Base-by-base conservation (phyloP, 805 yeast genomes). In the Candida morakotiae region DNA sequence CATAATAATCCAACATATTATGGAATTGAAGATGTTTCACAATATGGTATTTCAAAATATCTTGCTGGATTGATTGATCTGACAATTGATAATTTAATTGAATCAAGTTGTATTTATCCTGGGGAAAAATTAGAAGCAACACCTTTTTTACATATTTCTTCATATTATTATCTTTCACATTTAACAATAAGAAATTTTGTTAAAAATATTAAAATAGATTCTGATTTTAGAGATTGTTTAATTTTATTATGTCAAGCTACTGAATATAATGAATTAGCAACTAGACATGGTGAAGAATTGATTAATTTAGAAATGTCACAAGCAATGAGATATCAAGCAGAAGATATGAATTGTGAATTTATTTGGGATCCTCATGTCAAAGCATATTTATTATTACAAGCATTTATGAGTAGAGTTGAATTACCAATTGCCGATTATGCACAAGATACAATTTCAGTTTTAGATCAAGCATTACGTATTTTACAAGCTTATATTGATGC, bases 341-440 rank as follows among this genome's bases (percentile, higher is more conserved):
- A 72, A 43, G 81, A 75, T 48, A 55, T 77, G 47, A 67, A 70
- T n/a, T 64, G 69, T 39, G 81, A 77, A 43, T 72, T 73, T 43
- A 80, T 87, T 60, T 87, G 93, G 81, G 94, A 88, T 54, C 93
- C 94, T 4, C 94, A 85, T 55, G 85, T 85, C 46, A 85, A 85
- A 55, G 79, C 87, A 2, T 85, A 72, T 48, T 62, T 85, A 43
- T 68, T 85, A 46, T 53, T 84, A 7, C 93, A 85, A 54, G 89
- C 91, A 0, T 81, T 71, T 48, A 76, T 85, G 73, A 64, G 76
- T 25, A 63, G 88, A 33, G 66, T 78, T 5, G 93, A 86, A 41
- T 66, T 93, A 33, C 98, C 98, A 2, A 86, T 93, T 52, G 94
- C 95, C 0, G 99, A 93, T 67, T 93, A 93, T 55, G 71, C 83